phyloP scores from a whole-genome alignment of 2,329 filamentous ascomycete species.

The Ascosphaera apis region DNA sequence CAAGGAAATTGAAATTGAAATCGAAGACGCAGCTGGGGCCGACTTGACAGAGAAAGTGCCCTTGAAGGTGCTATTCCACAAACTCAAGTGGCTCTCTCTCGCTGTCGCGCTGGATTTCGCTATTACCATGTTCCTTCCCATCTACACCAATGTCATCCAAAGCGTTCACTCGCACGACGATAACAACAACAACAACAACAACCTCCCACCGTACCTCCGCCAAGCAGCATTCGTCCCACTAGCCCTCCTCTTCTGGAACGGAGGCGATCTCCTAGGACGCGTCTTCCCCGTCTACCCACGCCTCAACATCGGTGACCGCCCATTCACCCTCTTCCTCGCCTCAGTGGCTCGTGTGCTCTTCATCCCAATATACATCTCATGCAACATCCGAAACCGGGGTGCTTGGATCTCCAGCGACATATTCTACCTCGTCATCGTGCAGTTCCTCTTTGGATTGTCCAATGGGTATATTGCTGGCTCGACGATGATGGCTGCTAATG shows the following conservation, averaged over 20 bases:
- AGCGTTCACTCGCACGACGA: slow-evolving; percentile 20
- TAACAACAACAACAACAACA: slow-evolving; percentile 14
- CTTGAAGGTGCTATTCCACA: slow-evolving; percentile 45
- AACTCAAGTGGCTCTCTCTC: slow-evolving; percentile 56
- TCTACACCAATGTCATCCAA: slow-evolving; percentile 54
- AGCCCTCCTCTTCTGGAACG: slow-evolving; percentile 81
- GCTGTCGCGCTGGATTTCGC: slow-evolving; percentile 61
- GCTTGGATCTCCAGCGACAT: slow-evolving; percentile 55
- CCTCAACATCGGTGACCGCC: slow-evolving; percentile 35
- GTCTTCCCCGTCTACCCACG: slow-evolving; percentile 37
- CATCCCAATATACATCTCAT: slow-evolving; percentile 69
- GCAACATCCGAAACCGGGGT: slow-evolving; percentile 61
- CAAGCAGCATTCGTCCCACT: slow-evolving; percentile 69
- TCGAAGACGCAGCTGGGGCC: too few relatives aligned
- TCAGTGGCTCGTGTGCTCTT: slow-evolving; percentile 44
- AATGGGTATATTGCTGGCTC: slow-evolving; percentile 74
- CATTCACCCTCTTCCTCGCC: slow-evolving; percentile 43
- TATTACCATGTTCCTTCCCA: slow-evolving; percentile 83
- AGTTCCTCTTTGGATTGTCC: slow-evolving; percentile 59
- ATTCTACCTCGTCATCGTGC: slow-evolving; percentile 70
- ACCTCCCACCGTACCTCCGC: slow-evolving; percentile 35
- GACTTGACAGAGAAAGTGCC: slow-evolving; percentile 30
- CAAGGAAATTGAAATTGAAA: slow-evolving; percentile 8
- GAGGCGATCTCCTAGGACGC: slow-evolving; percentile 62
- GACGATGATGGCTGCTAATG: slow-evolving; percentile 75